phyloP scores from a whole-genome alignment of 495 filamentous ascomycete species.

The Penicillium odoratum region DNA sequence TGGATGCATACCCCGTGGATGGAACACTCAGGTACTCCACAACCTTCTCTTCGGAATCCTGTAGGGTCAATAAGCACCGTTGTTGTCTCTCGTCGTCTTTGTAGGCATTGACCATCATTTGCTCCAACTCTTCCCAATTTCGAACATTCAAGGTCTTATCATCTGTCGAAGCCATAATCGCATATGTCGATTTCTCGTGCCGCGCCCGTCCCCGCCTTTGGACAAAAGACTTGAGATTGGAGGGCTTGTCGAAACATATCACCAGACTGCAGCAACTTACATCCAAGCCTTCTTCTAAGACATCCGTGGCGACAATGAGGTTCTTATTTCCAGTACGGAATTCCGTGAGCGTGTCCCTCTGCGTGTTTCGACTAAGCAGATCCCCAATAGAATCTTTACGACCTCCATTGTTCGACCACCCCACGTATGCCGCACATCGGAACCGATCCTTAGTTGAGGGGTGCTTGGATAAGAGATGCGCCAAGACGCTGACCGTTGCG shows the following conservation, averaged over 20 bases:
- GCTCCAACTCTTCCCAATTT: slow-evolving; percentile 65
- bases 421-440: slow-evolving; percentile 63
- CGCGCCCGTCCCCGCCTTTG: slow-evolving; percentile 86
- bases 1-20: slow-evolving; percentile 49
- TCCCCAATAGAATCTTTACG: slow-evolving; percentile 59
- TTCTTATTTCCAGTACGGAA: slow-evolving; percentile 72
- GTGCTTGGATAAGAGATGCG: slow-evolving; percentile 63
- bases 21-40: slow-evolving; percentile 46
- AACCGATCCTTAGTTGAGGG: slow-evolving; percentile 58
- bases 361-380: slow-evolving; percentile 53
- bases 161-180: slow-evolving; percentile 56
- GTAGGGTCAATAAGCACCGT: slow-evolving; percentile 46
- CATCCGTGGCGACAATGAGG: slow-evolving; percentile 79
- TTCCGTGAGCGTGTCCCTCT: slow-evolving; percentile 60
- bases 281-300: slow-evolving; percentile 91
- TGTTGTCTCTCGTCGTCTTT: slow-evolving; percentile 64
- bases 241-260: slow-evolving; percentile 77
- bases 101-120: slow-evolving; percentile 71
- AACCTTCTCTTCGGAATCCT: slow-evolving; percentile 49
- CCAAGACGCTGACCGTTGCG: slow-evolving; percentile 66
- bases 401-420: slow-evolving; percentile 56
- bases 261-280: slow-evolving; percentile 82
- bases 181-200: slow-evolving; percentile 66
- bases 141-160: slow-evolving; percentile 37
- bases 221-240: slow-evolving; percentile 81